Evolutionary conservation across 352 stramenopile species (phyloP), one percentile per base, ranked within the genome.

Genomic region (Globisporangium nagaii): DNA sequence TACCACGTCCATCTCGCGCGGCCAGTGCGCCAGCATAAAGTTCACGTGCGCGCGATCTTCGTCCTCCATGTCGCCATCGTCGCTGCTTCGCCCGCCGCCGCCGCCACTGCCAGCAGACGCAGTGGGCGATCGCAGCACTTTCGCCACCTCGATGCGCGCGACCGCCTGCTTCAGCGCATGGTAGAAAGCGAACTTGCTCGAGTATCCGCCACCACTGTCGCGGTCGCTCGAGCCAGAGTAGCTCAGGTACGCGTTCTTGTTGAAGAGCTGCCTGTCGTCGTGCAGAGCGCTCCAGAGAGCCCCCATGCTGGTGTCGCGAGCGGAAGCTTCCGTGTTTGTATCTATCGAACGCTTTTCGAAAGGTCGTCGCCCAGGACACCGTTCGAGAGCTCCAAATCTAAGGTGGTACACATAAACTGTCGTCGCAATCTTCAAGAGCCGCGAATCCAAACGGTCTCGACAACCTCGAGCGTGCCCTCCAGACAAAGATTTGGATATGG

Each of bases 1-100:
- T 13, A 83, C 27, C 17, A 70, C 41, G 11, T 66, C 65, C 9
- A 54, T 59, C 20, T 86, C 75, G 22, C 73, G 62, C 20, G 65
- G 36, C 75, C 75, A 86, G 53, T 84, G 73, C 48, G 79, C 65
- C 3, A 86, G 59, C 32, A 79, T 53, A 27, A 82, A 62, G 34
- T 75, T 56, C 25, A 71, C 58, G 35, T 82, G 56, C 5, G 68
- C 55, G 6, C 51, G 31, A n/a, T 53, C 57, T 3, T 58, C 54
- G 15, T n/a, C 47, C 44, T 34, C 62, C 28, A 11, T 60, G 55
- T 47, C 54, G 53, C 19, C 55, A 30, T 28, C 24, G 12, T 41
- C 12, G 4, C 6, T 6, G 2, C n/a, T 22, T 52, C 17, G 27
- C 7, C 24, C 59, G n/a, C n/a, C n/a, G n/a, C n/a, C n/a, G n/a